These are phyloP conservation scores for Piper betle DNA, from an alignment of 164 flowering plant species.

Conservation along the genomic window DNA sequence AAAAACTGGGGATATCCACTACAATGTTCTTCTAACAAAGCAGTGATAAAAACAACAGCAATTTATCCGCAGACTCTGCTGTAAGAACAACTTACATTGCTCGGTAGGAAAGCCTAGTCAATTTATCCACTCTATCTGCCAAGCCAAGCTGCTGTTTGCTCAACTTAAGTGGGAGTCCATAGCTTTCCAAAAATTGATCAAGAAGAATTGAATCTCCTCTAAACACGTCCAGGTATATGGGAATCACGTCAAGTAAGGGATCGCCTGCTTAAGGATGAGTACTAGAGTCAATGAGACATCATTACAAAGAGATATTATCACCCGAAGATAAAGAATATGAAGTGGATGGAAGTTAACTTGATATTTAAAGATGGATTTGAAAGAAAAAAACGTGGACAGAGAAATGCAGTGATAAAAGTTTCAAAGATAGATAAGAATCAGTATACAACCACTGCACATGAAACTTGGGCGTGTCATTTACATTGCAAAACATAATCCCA, in stretches of 20 bases:
- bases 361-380: too few species aligned
- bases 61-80: too few species aligned
- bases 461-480: too few species aligned
- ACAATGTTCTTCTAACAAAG: background rate
- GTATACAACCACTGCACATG: too few species aligned
- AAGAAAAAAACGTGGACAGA: too few species aligned
- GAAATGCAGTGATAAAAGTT: too few species aligned
- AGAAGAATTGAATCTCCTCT: slow-evolving; percentile 61
- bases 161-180: slow-evolving; percentile 43
- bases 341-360: too few species aligned
- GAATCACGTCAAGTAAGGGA: slow-evolving; percentile 71
- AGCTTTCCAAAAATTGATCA: slow-evolving; percentile 50
- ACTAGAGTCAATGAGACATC: too few species aligned
- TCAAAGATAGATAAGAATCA: too few species aligned
- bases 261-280: slow-evolving; percentile 49
- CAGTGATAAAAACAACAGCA: background rate
- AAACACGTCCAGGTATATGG: slow-evolving; percentile 72
- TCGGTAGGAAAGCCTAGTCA: slow-evolving; percentile 53
- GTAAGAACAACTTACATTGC: slow-evolving; percentile 36
- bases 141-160: slow-evolving; percentile 13
- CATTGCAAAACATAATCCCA: too few species aligned
- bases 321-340: too few species aligned
- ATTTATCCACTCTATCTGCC: slow-evolving; percentile 17
- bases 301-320: too few species aligned
- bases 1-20: background rate